phyloP scores from a whole-genome alignment of 2,329 filamentous ascomycete genomes.

The Biscogniauxia sp. region DNA sequence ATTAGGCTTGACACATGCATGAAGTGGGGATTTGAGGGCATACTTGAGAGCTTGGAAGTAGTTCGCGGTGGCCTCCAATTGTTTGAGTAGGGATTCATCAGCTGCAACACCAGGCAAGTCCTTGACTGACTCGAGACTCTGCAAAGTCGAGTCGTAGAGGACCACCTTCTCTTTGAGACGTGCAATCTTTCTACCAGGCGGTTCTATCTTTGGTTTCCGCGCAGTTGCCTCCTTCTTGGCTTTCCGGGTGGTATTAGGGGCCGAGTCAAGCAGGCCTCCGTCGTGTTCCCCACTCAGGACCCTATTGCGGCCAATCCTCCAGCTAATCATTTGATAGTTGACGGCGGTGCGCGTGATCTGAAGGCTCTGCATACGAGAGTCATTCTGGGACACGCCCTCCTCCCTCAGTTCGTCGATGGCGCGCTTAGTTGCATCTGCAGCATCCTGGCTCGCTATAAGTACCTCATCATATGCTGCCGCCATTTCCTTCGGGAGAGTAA shows the following conservation, averaged over 20 bases:
- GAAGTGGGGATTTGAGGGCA: constrained; percentile 27
- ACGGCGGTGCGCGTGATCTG: constrained; percentile 91
- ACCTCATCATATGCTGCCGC: constrained; percentile 89
- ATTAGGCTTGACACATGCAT: constrained; percentile 6
- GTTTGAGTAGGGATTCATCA: constrained; percentile 71
- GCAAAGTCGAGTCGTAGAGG: constrained; percentile 85
- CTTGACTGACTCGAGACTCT: constrained; percentile 86
- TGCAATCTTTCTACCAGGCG: constrained; percentile 71
- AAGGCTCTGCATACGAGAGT: constrained; percentile 84
- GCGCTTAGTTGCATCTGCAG: constrained; percentile 87
- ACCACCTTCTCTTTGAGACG: constrained; percentile 83
- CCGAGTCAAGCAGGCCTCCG: constrained; percentile 60
- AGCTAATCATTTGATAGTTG: constrained; percentile 90
- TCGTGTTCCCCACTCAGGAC: constrained; percentile 82
- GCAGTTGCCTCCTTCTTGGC: constrained; percentile 54
- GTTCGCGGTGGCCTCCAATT: constrained; percentile 72
- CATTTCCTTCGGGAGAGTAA: constrained; percentile 59
- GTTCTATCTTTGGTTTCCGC: constrained; percentile 45
- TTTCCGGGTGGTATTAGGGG: constrained; percentile 44
- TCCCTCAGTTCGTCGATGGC: constrained; percentile 86
- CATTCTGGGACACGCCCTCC: constrained; percentile 81
- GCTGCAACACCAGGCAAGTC: constrained; percentile 87
- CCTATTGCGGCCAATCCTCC: constrained; percentile 90
- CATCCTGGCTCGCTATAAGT: constrained; percentile 86
- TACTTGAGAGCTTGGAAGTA: constrained; percentile 92